Conservation (phyloP, 1,139 yeast genomes). For the Saccharomyces hybrid region DNA sequence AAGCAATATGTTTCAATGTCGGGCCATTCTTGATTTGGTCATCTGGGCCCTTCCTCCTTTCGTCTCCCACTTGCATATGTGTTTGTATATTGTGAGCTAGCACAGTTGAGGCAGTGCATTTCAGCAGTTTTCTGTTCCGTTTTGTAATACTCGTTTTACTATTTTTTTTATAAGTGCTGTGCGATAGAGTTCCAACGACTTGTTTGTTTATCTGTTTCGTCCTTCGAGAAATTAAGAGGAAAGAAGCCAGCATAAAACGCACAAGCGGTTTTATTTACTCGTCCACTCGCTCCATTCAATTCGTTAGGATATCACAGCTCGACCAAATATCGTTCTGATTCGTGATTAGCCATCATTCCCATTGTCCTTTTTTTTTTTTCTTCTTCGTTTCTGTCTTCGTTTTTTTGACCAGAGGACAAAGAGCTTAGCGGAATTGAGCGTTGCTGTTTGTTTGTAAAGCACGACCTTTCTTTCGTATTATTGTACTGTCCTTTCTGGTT, state of each 20-base stretch:
- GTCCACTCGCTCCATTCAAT: neutral
- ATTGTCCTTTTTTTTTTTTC: neutral
- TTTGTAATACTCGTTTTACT: neutral
- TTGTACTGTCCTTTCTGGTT: neutral
- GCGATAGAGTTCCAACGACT: neutral
- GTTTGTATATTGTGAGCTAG: neutral
- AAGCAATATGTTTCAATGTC: neutral
- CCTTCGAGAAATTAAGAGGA: neutral
- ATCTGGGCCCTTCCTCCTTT: neutral
- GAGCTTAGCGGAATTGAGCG: neutral
- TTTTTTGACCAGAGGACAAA: neutral
- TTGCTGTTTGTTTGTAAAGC: neutral
- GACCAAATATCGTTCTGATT: neutral
- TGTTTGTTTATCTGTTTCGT: neutral
- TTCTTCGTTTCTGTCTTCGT: neutral
- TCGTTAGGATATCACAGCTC: neutral
- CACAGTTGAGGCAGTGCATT: neutral
- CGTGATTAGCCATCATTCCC: neutral
- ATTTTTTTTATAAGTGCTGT: neutral
- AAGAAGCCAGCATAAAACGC: neutral
- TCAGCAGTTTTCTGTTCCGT: neutral
- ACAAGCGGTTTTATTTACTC: neutral
- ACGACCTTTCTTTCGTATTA: neutral
- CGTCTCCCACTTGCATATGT: neutral
- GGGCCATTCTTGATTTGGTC: neutral